phyloP scores from a whole-genome alignment of 768 basidiomycete species.

The Clathrus columnatus region DNA sequence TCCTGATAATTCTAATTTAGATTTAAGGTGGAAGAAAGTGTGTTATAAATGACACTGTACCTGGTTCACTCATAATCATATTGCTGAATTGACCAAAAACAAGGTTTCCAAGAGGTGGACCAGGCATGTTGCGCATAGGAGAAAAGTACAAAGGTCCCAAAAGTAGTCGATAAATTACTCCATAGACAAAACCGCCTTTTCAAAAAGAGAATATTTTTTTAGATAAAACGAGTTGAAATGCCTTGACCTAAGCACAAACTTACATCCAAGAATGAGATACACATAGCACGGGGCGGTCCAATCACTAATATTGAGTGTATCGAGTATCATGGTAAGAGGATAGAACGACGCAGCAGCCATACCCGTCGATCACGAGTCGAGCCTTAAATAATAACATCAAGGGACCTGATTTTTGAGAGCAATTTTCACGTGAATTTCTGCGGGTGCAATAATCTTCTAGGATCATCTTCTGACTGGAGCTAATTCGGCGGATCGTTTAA shows the following conservation, averaged over 20 bases:
- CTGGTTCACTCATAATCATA: constrained; percentile 32
- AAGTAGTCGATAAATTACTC: constrained; percentile 21
- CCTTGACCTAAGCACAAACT: neutral
- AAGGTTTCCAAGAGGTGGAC: constrained; percentile 26
- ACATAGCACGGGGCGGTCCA: neutral
- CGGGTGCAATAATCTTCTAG: too few species aligned
- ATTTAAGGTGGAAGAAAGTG: constrained; percentile 20
- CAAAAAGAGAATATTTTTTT: neutral
- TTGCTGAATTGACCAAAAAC: constrained; percentile 31
- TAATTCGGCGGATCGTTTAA: too few species aligned
- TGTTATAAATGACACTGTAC: constrained; percentile 15
- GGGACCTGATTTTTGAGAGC: too few species aligned
- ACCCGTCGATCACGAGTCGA: too few species aligned
- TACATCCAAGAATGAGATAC: neutral
- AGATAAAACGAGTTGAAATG: neutral
- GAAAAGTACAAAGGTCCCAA: constrained; percentile 30
- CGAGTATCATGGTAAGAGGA: too few species aligned
- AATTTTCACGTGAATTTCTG: too few species aligned
- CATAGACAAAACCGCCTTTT: neutral
- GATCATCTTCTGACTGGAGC: too few species aligned
- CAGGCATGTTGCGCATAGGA: constrained; percentile 30
- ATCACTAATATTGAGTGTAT: neutral
- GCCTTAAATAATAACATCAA: too few species aligned
- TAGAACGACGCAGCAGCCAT: too few species aligned
- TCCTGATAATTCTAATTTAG: constrained; percentile 1